Base-by-base conservation (phyloP, 768 basidiomycete species). In the Tephrocybe sp. region DNA sequence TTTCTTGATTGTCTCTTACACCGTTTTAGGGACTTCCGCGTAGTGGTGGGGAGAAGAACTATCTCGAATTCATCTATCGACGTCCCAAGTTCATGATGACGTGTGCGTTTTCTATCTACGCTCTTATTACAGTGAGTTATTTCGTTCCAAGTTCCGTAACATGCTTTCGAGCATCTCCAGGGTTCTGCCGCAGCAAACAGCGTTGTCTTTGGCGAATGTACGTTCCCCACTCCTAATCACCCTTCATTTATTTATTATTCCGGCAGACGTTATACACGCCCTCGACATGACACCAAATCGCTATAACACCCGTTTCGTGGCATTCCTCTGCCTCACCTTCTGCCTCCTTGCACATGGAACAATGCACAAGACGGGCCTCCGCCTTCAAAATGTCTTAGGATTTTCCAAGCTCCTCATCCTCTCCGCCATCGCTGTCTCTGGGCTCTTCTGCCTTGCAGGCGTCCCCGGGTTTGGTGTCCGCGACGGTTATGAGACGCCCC, bases 1-100 rank as follows among this genome's bases (percentile, higher is more conserved):
- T 53, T 31, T n/a, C 16, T 24, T 11, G 13, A 16, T 15, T 24
- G 16, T 27, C 73, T 9, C 85, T 86, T 60, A 73, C 78, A 1
- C 55, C 16, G 13, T 36, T 30, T 18, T 48, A 87, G 83, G 85
- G 80, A 16, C 70, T 89, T 2, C 87, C 87, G 1, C 71, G 80
- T 2, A 88, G 75, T 47, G 87, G 87, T 1, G 87, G 84, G 2
- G 87, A 89, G 69, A 89, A 88, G 68, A 86, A 83, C 44, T 89
- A 89, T 57, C 65, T 89, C 30, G 85, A 87, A 53, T 87, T 75
- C 60, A 77, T 87, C n/a, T 89, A 79, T 64, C 70, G 77, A 38
- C 71, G 72, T 3, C 87, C 87, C 5, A 75, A 71, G 41, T 86
- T 83, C 57, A 63, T 89, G 59, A 72, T 69, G 12, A 83, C 84